phyloP scores from a whole-genome alignment of 2,329 filamentous ascomycete genomes.

The Diplodia sapinea region DNA sequence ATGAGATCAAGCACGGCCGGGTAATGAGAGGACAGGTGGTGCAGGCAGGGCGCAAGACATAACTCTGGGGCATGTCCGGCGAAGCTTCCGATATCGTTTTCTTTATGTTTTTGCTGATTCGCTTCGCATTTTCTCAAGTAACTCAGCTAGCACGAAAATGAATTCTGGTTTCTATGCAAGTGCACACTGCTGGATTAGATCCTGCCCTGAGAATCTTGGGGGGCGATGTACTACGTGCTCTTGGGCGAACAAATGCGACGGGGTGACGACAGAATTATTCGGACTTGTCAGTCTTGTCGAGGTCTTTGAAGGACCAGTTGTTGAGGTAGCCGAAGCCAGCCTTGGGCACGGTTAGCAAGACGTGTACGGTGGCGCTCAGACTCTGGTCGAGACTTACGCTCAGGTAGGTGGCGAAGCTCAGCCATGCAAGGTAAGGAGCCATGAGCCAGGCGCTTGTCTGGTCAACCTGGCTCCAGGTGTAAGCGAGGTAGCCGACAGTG shows the following conservation, averaged over 20 bases:
- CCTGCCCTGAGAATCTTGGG: neutral
- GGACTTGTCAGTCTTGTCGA: slow-evolving; percentile 11
- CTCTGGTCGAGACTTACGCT: slow-evolving; percentile 53
- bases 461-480: slow-evolving; percentile 78
- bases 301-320: slow-evolving; percentile 46
- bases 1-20: too few species aligned
- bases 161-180: too few species aligned
- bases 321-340: slow-evolving; percentile 48
- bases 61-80: too few species aligned
- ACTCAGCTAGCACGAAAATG: too few species aligned
- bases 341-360: slow-evolving; percentile 33
- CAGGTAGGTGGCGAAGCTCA: slow-evolving; percentile 86
- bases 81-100: too few species aligned
- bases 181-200: neutral
- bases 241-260: neutral
- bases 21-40: too few species aligned
- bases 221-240: neutral
- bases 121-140: too few species aligned
- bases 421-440: slow-evolving; percentile 83
- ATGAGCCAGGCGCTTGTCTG: slow-evolving; percentile 73
- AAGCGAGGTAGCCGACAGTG: slow-evolving; percentile 74
- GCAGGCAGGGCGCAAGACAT: too few species aligned
- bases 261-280: neutral
- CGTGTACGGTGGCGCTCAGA: too few species aligned
- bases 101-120: too few species aligned